Conservation (phyloP, 164 flowering plant species). For the Berberis vulgaris region DNA sequence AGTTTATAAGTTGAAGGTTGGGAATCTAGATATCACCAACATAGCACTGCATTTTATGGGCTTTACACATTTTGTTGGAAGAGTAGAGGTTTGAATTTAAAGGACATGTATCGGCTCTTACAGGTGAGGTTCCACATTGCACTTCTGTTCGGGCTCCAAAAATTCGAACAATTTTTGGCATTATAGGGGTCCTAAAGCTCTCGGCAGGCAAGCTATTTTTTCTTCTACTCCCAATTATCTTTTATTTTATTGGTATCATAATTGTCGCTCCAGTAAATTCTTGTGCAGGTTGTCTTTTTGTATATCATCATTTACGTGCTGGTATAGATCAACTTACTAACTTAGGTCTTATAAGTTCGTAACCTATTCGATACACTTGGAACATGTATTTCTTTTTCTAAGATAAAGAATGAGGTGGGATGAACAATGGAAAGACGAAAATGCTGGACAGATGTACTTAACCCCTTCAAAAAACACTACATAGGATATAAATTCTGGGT, state of each 20-base stretch:
- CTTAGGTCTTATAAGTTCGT: too few species aligned
- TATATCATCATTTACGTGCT: not conserved
- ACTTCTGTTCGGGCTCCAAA: constrained; percentile 61
- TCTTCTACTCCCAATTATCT: not conserved
- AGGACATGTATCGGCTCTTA: not conserved
- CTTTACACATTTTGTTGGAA: too few species aligned
- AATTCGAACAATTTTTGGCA: constrained; percentile 66
- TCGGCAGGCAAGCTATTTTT: constrained; percentile 52
- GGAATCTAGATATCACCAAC: not conserved
- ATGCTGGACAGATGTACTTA: too few species aligned
- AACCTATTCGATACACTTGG: too few species aligned
- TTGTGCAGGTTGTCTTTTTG: not conserved
- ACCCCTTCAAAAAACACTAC: too few species aligned
- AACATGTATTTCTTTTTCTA: too few species aligned
- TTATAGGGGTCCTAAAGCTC: constrained; percentile 82
- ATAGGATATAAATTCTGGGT: too few species aligned
- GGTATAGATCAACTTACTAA: not conserved
- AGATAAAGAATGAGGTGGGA: too few species aligned
- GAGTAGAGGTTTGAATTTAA: too few species aligned
- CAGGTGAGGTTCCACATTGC: constrained; percentile 59
- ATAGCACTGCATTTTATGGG: too few species aligned
- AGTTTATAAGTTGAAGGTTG: not conserved
- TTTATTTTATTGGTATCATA: too few species aligned
- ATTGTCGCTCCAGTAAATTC: not conserved
- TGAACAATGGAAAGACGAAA: too few species aligned